phyloP scores from a whole-genome alignment of 805 yeast genomes.

The Candida krabiensis region DNA sequence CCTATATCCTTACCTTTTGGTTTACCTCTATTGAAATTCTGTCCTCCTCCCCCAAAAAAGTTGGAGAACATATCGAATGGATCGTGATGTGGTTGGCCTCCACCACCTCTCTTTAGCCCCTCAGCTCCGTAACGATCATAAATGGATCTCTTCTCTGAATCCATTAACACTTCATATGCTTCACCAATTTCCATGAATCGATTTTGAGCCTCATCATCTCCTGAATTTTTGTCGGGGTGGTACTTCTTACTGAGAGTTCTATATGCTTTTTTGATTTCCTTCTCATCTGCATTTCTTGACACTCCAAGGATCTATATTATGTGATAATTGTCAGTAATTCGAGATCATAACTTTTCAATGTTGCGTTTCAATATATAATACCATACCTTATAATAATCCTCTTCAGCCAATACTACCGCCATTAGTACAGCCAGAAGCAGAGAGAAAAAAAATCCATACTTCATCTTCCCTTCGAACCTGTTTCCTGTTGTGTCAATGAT shows the following conservation, averaged over 20 bases:
- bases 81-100: conserved; percentile 35
- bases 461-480: too few relatives aligned
- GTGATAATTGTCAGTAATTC: too few relatives aligned
- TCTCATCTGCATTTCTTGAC: conserved; percentile 64
- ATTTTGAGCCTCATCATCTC: conserved; percentile 78
- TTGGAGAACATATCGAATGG: conserved; percentile 60
- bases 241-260: conserved; percentile 76
- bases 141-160: conserved; percentile 62
- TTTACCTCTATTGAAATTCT: conserved; percentile 38
- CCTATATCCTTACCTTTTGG: conserved; percentile 60
- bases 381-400: conserved; percentile 40
- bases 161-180: conserved; percentile 84
- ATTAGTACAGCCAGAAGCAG: conserved; percentile 1
- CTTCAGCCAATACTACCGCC: conserved; percentile 31
- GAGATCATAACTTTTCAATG: too few relatives aligned
- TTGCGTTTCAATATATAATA: too few relatives aligned
- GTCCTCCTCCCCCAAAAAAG: conserved; percentile 48
- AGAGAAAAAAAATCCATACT: conserved; percentile 1
- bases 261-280: conserved; percentile 83
- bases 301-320: conserved; percentile 60
- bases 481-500: too few relatives aligned
- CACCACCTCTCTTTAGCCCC: conserved; percentile 62
- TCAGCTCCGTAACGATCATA: conserved; percentile 81
- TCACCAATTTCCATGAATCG: conserved; percentile 89
- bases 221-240: conserved; percentile 94